These are phyloP conservation scores for Dendryphion nanum DNA, from an alignment of 2,329 filamentous ascomycete genomes.

Conservation along the genomic window DNA sequence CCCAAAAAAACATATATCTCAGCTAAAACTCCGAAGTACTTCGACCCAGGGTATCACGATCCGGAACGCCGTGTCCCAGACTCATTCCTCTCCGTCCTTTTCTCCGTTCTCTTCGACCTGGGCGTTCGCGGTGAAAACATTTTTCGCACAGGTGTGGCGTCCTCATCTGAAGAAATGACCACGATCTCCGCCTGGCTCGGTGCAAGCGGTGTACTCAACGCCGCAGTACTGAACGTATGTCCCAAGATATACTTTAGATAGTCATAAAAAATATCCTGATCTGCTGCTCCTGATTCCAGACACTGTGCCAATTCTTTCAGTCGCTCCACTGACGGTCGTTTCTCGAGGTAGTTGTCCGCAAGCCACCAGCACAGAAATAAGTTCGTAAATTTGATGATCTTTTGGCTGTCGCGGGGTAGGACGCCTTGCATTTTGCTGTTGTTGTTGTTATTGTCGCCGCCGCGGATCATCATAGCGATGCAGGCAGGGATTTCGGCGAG, in stretches of 20 bases:
- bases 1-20: no score
- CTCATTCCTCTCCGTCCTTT: no score
- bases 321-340: slow-evolving; percentile 4
- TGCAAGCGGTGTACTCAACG: not conserved
- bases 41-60: no score
- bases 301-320: slow-evolving; percentile 17
- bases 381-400: slow-evolving; percentile 23
- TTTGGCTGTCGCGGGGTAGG: slow-evolving; percentile 20
- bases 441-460: no score
- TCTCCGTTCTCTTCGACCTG: no score
- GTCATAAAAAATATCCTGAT: slow-evolving; percentile 21
- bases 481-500: slow-evolving; percentile 23
- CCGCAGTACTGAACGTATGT: slow-evolving; percentile 9
- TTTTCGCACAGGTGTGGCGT: no score
- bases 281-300: slow-evolving; percentile 10
- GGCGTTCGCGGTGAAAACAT: no score
- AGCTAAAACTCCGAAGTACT: no score
- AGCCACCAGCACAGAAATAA: slow-evolving; percentile 39
- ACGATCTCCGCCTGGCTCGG: slow-evolving; percentile 3
- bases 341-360: slow-evolving; percentile 17
- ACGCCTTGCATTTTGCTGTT: slow-evolving; percentile 22
- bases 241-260: slow-evolving; percentile 21
- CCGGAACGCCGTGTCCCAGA: no score
- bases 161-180: slow-evolving; percentile 1
- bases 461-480: slow-evolving; percentile 19